A percentile compares a stretch with the other conserved stretches of the same genome.
These are phyloP conservation scores for Geotrichum reessii DNA, from an alignment of 1,139 yeast genomes.

Conservation along the genomic window DNA sequence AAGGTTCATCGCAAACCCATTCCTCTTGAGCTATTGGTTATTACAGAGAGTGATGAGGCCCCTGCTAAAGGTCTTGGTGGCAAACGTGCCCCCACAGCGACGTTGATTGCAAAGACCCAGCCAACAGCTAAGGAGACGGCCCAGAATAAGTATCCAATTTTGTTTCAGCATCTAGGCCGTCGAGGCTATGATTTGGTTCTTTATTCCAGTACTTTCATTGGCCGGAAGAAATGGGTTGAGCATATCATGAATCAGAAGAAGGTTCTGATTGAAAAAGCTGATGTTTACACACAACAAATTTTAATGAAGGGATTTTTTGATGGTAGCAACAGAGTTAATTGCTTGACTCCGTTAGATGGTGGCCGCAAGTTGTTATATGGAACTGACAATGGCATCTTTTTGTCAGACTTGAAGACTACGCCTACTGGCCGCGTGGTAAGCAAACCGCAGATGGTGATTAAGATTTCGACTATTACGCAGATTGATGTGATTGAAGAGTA, in stretches of 20 bases:
- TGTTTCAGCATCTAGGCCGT: conserved; percentile 53
- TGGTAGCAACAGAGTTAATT: conserved; percentile 70
- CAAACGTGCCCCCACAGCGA: conserved; percentile 39
- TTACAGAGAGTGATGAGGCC: conserved; percentile 71
- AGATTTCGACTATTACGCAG: conserved; percentile 76
- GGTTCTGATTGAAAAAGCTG: conserved; percentile 63
- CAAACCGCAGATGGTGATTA: conserved; percentile 72
- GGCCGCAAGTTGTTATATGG: conserved; percentile 88
- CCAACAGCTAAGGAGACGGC: conserved; percentile 25
- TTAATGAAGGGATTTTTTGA: conserved; percentile 65
- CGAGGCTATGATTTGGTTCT: conserved; percentile 64
- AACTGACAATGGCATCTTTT: conserved; percentile 85
- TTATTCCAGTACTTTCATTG: conserved; percentile 58
- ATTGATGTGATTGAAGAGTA: conserved; percentile 90
- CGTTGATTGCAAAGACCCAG: conserved; percentile 38
- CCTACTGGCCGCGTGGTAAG: conserved; percentile 51
- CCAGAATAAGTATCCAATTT: conserved; percentile 43
- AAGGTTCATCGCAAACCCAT: conserved; percentile 88
- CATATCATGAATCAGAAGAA: conserved; percentile 76
- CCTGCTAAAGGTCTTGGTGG: conserved; percentile 49
- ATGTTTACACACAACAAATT: conserved; percentile 69
- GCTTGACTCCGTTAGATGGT: conserved; percentile 93
- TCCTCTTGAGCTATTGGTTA: conserved; percentile 75
- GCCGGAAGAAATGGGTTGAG: conserved; percentile 75
- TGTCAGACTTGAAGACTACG: conserved; percentile 45